Conservation (phyloP, 257 asterid genomes). For the Forsythia viridissima region DNA sequence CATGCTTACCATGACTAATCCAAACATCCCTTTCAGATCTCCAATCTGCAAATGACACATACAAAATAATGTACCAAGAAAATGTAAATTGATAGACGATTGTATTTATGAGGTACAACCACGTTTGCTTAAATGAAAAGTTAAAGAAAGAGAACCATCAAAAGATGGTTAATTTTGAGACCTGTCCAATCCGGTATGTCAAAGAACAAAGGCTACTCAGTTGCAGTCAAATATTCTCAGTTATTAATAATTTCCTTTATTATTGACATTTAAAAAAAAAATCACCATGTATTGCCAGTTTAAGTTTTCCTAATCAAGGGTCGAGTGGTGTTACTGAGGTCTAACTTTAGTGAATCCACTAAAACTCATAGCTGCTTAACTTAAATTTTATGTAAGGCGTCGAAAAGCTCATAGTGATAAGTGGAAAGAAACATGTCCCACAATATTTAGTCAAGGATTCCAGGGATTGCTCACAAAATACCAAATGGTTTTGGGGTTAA, state of each 20-base stretch:
- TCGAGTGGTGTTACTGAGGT: neutral
- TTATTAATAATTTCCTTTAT: too few relatives aligned
- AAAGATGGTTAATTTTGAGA: neutral
- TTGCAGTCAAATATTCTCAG: neutral
- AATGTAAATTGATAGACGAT: neutral
- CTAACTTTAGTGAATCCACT: neutral
- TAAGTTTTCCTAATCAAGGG: neutral
- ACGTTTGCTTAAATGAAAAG: neutral
- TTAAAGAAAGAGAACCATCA: neutral
- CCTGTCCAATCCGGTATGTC: neutral
- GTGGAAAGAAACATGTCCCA: too few relatives aligned
- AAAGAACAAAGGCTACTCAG: neutral
- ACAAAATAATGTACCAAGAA: slow-evolving; percentile 12
- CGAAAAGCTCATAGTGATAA: too few relatives aligned
- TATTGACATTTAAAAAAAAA: too few relatives aligned
- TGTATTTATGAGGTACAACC: slow-evolving; percentile 2
- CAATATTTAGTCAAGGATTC: neutral
- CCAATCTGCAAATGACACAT: slow-evolving; percentile 66
- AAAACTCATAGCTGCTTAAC: neutral
- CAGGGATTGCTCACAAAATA: neutral
- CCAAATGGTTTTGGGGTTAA: neutral
- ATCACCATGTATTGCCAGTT: neutral
- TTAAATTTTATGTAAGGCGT: neutral
- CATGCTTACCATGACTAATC: slow-evolving; percentile 67
- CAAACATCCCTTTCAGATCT: slow-evolving; percentile 84